phyloP scores from a whole-genome alignment of 2,329 filamentous ascomycete genomes.

The Plectosphaerella plurivora region DNA sequence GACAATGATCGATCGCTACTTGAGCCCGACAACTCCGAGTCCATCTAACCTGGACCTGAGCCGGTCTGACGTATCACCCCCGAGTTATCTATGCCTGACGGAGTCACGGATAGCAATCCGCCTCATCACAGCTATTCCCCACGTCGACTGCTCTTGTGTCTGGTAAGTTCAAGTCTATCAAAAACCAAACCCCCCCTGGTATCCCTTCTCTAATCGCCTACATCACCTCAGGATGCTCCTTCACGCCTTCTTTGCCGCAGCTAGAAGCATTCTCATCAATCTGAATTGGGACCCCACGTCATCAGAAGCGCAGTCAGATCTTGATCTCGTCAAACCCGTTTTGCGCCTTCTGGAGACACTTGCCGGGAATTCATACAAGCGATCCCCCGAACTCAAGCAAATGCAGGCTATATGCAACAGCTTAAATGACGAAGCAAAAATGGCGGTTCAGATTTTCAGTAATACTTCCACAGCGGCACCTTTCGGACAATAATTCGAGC shows the following conservation, averaged over 20 bases:
- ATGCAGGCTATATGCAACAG: too few relatives aligned
- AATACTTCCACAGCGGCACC: too few relatives aligned
- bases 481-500: too few relatives aligned
- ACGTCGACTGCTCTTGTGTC: slow-evolving; percentile 6
- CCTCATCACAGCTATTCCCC: slow-evolving; percentile 16
- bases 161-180: too few relatives aligned
- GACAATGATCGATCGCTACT: slow-evolving; percentile 15
- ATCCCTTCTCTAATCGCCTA: background rate
- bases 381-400: too few relatives aligned
- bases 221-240: slow-evolving; percentile 14
- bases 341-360: too few relatives aligned
- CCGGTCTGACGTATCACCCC: background rate
- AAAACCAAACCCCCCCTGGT: slow-evolving; percentile 1
- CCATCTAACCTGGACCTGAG: background rate
- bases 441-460: too few relatives aligned
- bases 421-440: too few relatives aligned
- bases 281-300: slow-evolving; percentile 6
- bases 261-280: slow-evolving; percentile 9
- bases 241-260: slow-evolving; percentile 12
- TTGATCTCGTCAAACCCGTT: too few relatives aligned
- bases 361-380: too few relatives aligned
- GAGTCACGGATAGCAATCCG: slow-evolving; percentile 19
- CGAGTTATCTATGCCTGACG: slow-evolving; percentile 13
- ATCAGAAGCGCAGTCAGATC: too few relatives aligned
- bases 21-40: slow-evolving; percentile 7